Conservation (phyloP, 2,329 filamentous ascomycete species). For the Mycosphaerella sp. region DNA sequence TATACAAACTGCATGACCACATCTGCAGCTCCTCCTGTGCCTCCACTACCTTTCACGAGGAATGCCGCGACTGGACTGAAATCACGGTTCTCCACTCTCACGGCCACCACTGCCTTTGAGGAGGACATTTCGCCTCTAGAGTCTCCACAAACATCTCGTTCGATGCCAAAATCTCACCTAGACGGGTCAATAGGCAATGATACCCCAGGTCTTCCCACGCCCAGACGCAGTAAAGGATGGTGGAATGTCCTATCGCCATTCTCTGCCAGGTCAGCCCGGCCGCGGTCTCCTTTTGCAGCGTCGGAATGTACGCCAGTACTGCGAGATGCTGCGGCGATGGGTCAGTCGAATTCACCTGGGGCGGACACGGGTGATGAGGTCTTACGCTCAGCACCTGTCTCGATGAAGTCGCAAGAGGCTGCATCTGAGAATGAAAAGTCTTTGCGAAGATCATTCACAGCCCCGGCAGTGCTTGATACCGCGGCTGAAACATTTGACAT, state of each 20-base stretch:
- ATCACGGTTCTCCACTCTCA: constrained; percentile 26
- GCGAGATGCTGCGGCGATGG: constrained; percentile 24
- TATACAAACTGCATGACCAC: constrained; percentile 36
- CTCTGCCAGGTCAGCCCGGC: constrained; percentile 24
- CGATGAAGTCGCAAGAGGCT: neutral
- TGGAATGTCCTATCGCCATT: constrained; percentile 76
- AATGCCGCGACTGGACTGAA: constrained; percentile 2
- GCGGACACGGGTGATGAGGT: constrained; percentile 18
- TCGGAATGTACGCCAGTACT: constrained; percentile 21
- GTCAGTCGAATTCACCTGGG: constrained; percentile 15
- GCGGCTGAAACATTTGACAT: constrained; percentile 26
- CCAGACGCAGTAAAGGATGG: constrained; percentile 61
- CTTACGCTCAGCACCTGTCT: constrained; percentile 23
- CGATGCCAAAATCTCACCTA: neutral
- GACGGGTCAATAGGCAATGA: neutral
- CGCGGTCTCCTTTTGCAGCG: constrained; percentile 22
- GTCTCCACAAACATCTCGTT: neutral
- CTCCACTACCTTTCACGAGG: constrained; percentile 46
- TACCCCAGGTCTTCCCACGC: constrained; percentile 41
- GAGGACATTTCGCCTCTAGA: constrained; percentile 29
- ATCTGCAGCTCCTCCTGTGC: constrained; percentile 53
- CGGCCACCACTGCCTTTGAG: constrained; percentile 36
- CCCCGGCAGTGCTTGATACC: constrained; percentile 25
- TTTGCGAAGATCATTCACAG: constrained; percentile 27
- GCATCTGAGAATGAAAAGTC: neutral